These are phyloP conservation scores for Sungouiella blattae DNA, from an alignment of 805 yeast species.

Conservation along the genomic window DNA sequence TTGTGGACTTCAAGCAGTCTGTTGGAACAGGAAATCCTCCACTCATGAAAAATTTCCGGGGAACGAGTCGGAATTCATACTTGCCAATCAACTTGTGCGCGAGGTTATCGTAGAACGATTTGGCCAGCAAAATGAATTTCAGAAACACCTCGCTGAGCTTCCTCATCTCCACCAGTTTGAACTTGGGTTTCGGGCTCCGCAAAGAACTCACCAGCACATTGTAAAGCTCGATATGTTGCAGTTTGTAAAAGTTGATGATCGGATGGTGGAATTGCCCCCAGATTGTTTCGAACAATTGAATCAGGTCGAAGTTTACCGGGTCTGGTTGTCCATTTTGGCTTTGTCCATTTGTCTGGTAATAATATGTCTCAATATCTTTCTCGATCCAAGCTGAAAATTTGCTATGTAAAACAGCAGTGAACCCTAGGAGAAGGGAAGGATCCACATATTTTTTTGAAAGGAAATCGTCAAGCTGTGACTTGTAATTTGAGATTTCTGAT, in stretches of 20 bases:
- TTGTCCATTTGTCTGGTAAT: too few relatives aligned
- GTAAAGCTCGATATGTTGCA: conserved; percentile 27
- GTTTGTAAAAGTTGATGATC: conserved; percentile 54
- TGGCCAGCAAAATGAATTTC: conserved; percentile 46
- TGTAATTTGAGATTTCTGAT: conserved; percentile 13
- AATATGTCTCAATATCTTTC: too few relatives aligned
- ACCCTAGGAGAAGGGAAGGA: conserved; percentile 47
- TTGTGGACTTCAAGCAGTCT: background rate
- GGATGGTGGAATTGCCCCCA: conserved; percentile 69
- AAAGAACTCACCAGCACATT: conserved; percentile 14
- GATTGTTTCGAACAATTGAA: conserved; percentile 37
- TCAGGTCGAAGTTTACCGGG: conserved; percentile 33
- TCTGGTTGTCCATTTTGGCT: conserved; percentile 7
- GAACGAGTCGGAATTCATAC: conserved; percentile 33
- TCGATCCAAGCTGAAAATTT: conserved; percentile 42
- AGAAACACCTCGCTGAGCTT: conserved; percentile 50
- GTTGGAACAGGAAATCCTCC: background rate
- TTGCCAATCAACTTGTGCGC: conserved; percentile 38
- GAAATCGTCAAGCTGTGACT: conserved; percentile 26
- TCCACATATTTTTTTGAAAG: conserved; percentile 24
- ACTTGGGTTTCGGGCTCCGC: conserved; percentile 15
- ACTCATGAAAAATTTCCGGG: conserved; percentile 6
- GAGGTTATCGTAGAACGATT: conserved; percentile 45
- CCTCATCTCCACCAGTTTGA: conserved; percentile 49
- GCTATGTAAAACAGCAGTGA: conserved; percentile 46